Evolutionary conservation across 148 eudicot species (phyloP).

Genomic region (Persicaria tinctoria): DNA sequence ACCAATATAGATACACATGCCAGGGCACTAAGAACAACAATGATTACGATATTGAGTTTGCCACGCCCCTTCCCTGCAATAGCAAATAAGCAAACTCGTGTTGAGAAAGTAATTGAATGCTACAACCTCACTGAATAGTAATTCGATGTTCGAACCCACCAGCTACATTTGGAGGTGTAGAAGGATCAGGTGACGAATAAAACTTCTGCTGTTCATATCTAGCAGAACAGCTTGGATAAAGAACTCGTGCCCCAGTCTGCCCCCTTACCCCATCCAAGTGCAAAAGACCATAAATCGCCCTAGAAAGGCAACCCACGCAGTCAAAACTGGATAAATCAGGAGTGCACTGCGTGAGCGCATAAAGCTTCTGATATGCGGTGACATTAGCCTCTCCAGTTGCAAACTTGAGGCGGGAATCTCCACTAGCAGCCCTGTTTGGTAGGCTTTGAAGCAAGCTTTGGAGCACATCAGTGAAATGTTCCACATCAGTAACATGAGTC

Average conservation of each 20-base stretch:
- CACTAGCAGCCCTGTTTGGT: slow-evolving; percentile 15
- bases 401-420: slow-evolving; percentile 21
- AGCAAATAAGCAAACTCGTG: background rate
- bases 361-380: slow-evolving; percentile 2
- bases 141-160: too few relatives aligned
- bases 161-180: too few relatives aligned
- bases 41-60: background rate
- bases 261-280: background rate
- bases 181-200: background rate
- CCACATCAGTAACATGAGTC: background rate
- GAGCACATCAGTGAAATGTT: background rate
- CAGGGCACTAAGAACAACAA: background rate
- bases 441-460: background rate
- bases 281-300: background rate
- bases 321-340: slow-evolving; percentile 15
- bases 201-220: background rate
- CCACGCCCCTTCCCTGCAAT: background rate
- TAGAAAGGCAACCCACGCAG: slow-evolving; percentile 23
- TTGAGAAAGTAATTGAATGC: too few relatives aligned
- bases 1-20: background rate
- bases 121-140: too few relatives aligned
- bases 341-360: slow-evolving; percentile 23
- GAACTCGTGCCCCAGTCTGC: background rate
- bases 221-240: background rate
- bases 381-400: slow-evolving; percentile 17